Base-by-base conservation (phyloP, 805 yeast genomes). In the Candida ortonii region DNA sequence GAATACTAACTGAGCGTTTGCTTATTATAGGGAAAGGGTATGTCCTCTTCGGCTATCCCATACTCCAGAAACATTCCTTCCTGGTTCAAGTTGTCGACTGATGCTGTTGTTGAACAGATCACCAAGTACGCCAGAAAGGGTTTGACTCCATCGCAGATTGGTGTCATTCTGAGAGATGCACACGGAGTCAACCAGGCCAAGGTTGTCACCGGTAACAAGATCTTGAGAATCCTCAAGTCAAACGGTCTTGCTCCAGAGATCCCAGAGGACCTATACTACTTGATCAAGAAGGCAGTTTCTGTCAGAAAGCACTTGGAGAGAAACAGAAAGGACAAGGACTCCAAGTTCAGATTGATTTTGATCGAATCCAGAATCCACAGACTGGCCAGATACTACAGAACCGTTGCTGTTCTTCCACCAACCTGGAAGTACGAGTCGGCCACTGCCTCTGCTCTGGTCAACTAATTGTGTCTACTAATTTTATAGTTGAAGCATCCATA, bases 341-440 rank as follows among this genome's bases (percentile, higher is more conserved):
- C 98, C 62, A 93, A 93, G 79, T 93, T 93, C 95, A 87, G 99
- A 84, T 87, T 93, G 68, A 93, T 93, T 93, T 84, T 93, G 73
- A 89, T 93, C 72, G 99, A 93, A 80, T 90, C 97, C 55, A 89
- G 99, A 88, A 93, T 93, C 79, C 99, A 93, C 95, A 90, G 99
- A 84, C 85, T 93, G 70, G 96, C 98, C 61, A 86, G 99, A 80
- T 93, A 93, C 94, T 93, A 93, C 96, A 90, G 96, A 87, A 86
- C 96, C 63, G 96, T 87, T 63, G 78, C 95, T 66, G 97, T 93
- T 64, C 83, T 93, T 68, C 98, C 99, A 63, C 97, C 99, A 70
- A 89, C 84, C 93, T 93, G 99, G 99, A 93, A 93, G 80, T 93
- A 85, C 95, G 99, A 93, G 80, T 90, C 98, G 59, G 96, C 98